phyloP scores from a whole-genome alignment of 345 rosid genomes.

The Salix udensis region DNA sequence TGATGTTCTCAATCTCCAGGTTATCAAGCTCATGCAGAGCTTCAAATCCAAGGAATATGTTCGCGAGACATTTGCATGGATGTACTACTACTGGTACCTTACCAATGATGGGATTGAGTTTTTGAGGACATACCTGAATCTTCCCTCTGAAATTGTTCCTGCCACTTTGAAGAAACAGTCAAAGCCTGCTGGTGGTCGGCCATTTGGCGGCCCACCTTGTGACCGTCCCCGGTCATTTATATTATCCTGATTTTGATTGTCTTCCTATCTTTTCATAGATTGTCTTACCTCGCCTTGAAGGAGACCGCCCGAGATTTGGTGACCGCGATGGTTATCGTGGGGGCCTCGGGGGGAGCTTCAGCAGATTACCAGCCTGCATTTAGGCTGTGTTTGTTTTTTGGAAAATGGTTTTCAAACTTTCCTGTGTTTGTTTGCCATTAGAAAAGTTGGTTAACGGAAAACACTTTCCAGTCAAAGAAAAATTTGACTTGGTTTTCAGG shows the following conservation, averaged over 20 bases:
- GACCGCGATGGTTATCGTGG: conserved; percentile 47
- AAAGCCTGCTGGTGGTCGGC: conserved; percentile 58
- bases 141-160: conserved; percentile 74
- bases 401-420: too few relatives aligned
- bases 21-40: too few relatives aligned
- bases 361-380: conserved; percentile 47
- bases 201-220: conserved; percentile 68
- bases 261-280: background rate
- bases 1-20: too few relatives aligned
- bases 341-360: conserved; percentile 45
- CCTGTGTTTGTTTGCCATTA: too few relatives aligned
- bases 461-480: too few relatives aligned
- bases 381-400: too few relatives aligned
- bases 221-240: conserved; percentile 63
- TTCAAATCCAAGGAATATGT: too few relatives aligned
- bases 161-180: conserved; percentile 72
- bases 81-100: conserved; percentile 69
- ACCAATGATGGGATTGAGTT: conserved; percentile 71
- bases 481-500: too few relatives aligned
- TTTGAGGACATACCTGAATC: conserved; percentile 62
- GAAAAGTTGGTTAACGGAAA: too few relatives aligned
- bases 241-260: background rate
- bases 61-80: conserved; percentile 74
- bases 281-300: conserved; percentile 37
- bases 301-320: conserved; percentile 48